These are phyloP conservation scores for Zygotorulaspora mrakii DNA, from an alignment of 1,139 yeast genomes.

Conservation along the genomic window DNA sequence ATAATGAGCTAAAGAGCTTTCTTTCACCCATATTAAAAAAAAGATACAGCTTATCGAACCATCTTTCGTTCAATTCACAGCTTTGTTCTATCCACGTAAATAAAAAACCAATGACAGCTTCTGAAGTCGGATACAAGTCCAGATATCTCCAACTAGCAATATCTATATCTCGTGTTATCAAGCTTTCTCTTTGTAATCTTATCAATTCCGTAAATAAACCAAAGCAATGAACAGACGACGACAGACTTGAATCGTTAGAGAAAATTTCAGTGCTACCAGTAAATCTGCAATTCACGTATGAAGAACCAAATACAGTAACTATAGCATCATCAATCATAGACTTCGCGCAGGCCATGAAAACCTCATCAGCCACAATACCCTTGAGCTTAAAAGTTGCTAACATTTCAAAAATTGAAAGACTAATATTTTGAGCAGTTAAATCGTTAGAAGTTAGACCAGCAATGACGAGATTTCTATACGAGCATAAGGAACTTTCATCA, in stretches of 20 bases:
- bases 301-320: slow-evolving; percentile 23
- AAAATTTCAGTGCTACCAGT: slow-evolving; percentile 38
- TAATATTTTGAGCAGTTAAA: slow-evolving; percentile 23
- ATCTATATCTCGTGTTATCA: slow-evolving; percentile 37
- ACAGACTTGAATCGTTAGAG: slow-evolving; percentile 38
- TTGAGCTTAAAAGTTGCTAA: slow-evolving; percentile 33
- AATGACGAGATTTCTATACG: slow-evolving; percentile 29
- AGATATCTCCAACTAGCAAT: slow-evolving; percentile 43
- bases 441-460: slow-evolving; percentile 29
- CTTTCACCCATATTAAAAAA: slow-evolving; percentile 39
- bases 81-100: slow-evolving; percentile 39
- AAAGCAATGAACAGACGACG: slow-evolving; percentile 36
- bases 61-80: slow-evolving; percentile 26
- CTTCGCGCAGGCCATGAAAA: slow-evolving; percentile 23
- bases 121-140: slow-evolving; percentile 38
- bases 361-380: slow-evolving; percentile 29
- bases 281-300: slow-evolving; percentile 20
- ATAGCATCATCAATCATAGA: slow-evolving; percentile 29
- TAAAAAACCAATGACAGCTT: slow-evolving; percentile 21
- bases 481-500: slow-evolving; percentile 20
- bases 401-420: slow-evolving; percentile 29
- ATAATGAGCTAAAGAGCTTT: slow-evolving; percentile 35
- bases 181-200: slow-evolving; percentile 34
- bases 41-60: slow-evolving; percentile 41
- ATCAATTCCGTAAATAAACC: slow-evolving; percentile 41